These are phyloP conservation scores for Sporisorium scitamineum DNA, from an alignment of 1,284 basidiomycete genomes.

Conservation along the genomic window DNA sequence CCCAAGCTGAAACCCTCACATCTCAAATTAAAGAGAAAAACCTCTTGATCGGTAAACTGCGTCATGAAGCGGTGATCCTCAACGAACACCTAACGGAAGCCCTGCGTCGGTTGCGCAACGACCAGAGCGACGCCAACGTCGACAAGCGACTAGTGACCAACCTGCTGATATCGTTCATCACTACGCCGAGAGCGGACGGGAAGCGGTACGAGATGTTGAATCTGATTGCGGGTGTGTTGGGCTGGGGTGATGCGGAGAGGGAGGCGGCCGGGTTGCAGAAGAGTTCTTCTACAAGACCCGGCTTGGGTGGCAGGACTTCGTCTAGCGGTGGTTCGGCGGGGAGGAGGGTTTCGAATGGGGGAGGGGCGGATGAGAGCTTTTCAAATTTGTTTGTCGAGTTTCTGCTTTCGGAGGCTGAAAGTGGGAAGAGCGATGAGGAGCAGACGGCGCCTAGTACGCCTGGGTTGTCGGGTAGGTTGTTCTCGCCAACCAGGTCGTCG, in stretches of 20 bases:
- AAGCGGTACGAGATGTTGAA: constrained; percentile 97
- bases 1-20: constrained; percentile 66
- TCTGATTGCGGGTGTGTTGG: constrained; percentile 86
- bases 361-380: constrained; percentile 58
- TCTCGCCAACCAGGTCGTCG: constrained; percentile 4
- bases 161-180: constrained; percentile 90
- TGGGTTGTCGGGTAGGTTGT: constrained; percentile 2
- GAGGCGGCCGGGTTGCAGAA: constrained; percentile 87
- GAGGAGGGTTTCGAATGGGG: neutral
- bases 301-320: neutral
- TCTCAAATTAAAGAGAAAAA: constrained; percentile 95
- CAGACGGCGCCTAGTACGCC: neutral
- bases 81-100: constrained; percentile 98
- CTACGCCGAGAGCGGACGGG: constrained; percentile 86
- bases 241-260: constrained; percentile 89
- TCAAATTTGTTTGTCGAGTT: constrained; percentile 68
- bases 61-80: constrained; percentile 85
- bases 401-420: constrained; percentile 63
- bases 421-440: constrained; percentile 19
- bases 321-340: neutral
- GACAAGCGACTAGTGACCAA: constrained; percentile 93
- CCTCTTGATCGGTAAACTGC: constrained; percentile 86
- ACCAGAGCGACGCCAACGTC: constrained; percentile 87
- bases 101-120: constrained; percentile 87
- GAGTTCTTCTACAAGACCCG: neutral